Percentiles rank a stretch among this genome's conserved stretches.
These are phyloP conservation scores for Aegle marmelos DNA, from an alignment of 345 rosid genomes.

Conservation along the genomic window DNA sequence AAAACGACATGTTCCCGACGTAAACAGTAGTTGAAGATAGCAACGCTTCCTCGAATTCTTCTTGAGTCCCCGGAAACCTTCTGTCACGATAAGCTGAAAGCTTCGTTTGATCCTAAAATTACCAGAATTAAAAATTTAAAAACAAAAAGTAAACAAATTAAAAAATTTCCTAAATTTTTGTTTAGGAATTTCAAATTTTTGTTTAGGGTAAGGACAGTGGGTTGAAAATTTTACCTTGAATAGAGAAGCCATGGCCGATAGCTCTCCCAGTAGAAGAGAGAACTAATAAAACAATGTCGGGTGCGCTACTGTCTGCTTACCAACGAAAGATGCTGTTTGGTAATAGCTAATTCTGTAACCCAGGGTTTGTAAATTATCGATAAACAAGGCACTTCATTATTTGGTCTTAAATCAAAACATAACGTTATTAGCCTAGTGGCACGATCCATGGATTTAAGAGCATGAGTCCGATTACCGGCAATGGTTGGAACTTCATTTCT, in stretches of 20 bases:
- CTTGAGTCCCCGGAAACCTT: constrained; percentile 76
- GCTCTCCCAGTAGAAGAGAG: neutral
- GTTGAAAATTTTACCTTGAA: constrained; percentile 54
- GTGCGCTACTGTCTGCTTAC: neutral
- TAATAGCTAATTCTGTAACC: neutral
- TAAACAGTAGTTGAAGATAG: constrained; percentile 68
- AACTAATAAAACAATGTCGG: neutral
- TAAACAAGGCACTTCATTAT: too few species aligned
- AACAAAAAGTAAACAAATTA: neutral
- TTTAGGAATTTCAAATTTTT: neutral
- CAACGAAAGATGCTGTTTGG: neutral
- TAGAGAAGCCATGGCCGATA: constrained; percentile 53
- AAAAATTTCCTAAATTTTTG: too few species aligned
- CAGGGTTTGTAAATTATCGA: neutral
- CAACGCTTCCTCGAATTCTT: constrained; percentile 82
- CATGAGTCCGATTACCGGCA: too few species aligned
- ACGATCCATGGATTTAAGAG: too few species aligned
- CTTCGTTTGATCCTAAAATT: constrained; percentile 62
- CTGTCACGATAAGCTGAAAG: constrained; percentile 88
- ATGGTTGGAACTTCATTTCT: too few species aligned
- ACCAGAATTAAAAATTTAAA: neutral
- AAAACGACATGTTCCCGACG: constrained; percentile 92
- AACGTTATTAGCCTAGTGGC: too few species aligned
- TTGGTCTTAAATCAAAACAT: too few species aligned
- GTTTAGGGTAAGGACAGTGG: neutral